Conservation (phyloP, 441 rosid genomes). For the Geranium incanum region DNA sequence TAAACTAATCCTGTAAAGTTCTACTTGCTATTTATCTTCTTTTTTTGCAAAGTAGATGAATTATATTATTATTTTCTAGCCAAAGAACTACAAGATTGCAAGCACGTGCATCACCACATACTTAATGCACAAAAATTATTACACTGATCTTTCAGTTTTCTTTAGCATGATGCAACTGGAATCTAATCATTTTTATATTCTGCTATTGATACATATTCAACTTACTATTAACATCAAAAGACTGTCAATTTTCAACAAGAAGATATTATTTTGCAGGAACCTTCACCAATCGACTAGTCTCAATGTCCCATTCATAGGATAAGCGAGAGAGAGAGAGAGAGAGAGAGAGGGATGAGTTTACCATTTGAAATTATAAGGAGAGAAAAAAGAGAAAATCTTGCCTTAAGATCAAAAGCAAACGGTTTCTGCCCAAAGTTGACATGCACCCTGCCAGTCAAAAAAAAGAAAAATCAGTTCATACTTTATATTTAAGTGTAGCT, state of each 20-base stretch:
- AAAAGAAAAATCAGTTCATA: background rate
- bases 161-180: slow-evolving; percentile 1
- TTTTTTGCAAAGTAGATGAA: too few species aligned
- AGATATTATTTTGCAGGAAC: background rate
- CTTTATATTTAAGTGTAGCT: background rate
- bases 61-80: too few species aligned
- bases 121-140: too few species aligned
- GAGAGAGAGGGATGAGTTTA: slow-evolving; percentile 5
- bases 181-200: background rate
- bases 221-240: background rate
- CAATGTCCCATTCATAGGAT: background rate
- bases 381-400: slow-evolving; percentile 20
- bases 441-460: slow-evolving; percentile 49
- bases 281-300: background rate
- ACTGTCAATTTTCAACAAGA: background rate
- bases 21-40: too few species aligned
- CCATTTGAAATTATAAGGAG: slow-evolving; percentile 8
- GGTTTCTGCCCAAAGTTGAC: slow-evolving; percentile 79
- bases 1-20: too few species aligned
- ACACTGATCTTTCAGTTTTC: background rate
- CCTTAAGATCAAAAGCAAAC: slow-evolving; percentile 80
- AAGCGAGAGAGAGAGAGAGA: slow-evolving; percentile 5
- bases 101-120: too few species aligned
- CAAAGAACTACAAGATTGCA: too few species aligned
- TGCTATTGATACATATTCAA: background rate